Evolutionary conservation across 1,139 yeast genomes (phyloP).

Genomic region (Wickerhamiella pararugosa): DNA sequence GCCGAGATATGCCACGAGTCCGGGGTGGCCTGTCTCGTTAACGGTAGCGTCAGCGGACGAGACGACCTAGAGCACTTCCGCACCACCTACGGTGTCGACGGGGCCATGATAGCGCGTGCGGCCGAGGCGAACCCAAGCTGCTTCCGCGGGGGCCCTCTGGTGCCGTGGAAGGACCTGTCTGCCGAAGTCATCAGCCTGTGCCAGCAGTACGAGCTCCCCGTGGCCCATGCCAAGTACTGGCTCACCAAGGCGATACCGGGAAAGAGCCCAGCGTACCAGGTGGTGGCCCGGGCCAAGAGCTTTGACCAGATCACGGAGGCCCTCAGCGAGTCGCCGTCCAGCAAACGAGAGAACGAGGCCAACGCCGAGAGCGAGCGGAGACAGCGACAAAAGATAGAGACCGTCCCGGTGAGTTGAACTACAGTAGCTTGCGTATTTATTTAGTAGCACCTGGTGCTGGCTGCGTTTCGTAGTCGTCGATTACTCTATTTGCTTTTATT

Average conservation of each 20-base stretch:
- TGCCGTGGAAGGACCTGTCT: slow-evolving; percentile 41
- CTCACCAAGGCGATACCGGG: slow-evolving; percentile 70
- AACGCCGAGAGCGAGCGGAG: not conserved
- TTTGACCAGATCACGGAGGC: slow-evolving; percentile 33
- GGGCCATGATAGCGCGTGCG: slow-evolving; percentile 87
- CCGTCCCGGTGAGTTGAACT: no score
- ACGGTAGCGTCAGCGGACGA: slow-evolving; percentile 55
- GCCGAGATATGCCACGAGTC: slow-evolving; percentile 46
- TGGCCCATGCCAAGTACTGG: slow-evolving; percentile 68
- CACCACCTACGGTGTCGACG: slow-evolving; percentile 39
- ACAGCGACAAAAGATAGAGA: no score
- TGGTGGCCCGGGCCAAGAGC: slow-evolving; percentile 41
- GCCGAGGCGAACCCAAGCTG: slow-evolving; percentile 82
- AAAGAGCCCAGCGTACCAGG: slow-evolving; percentile 44
- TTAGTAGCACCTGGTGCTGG: no score
- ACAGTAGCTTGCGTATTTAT: no score
- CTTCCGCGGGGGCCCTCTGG: slow-evolving; percentile 32
- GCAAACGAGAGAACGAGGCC: not conserved
- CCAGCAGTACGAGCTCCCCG: slow-evolving; percentile 39
- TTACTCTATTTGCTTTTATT: not conserved
- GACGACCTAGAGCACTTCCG: slow-evolving; percentile 43
- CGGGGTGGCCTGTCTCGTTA: slow-evolving; percentile 58
- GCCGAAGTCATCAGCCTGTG: slow-evolving; percentile 46
- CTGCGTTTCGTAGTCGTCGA: no score
- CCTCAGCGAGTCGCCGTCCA: slow-evolving; percentile 1